Percentiles rank a stretch among this genome's conserved stretches.
These are phyloP conservation scores for Musa itinerans DNA, from an alignment of 176 grass and related monocot species.

Conservation along the genomic window DNA sequence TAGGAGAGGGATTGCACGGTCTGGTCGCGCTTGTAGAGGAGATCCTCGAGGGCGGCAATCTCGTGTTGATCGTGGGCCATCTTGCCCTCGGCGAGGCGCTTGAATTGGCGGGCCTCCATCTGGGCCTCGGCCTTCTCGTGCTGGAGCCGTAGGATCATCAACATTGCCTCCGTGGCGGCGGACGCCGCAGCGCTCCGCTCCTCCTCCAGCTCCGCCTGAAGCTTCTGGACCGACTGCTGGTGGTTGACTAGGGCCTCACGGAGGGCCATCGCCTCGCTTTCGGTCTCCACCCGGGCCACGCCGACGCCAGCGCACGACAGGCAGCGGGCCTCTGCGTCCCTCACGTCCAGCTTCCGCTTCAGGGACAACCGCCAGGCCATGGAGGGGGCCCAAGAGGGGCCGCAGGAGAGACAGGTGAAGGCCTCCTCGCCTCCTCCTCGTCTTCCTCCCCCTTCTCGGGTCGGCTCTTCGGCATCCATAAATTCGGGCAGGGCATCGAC, in stretches of 20 bases:
- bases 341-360: constrained; percentile 10
- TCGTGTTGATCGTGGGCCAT: constrained; percentile 47
- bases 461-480: not conserved
- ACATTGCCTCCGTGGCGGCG: constrained; percentile 67
- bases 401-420: constrained; percentile 3
- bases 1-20: constrained; percentile 23
- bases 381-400: not conserved
- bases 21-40: constrained; percentile 27
- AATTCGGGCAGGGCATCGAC: not conserved
- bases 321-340: not conserved
- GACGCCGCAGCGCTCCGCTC: constrained; percentile 52
- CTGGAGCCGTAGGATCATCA: constrained; percentile 85
- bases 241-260: constrained; percentile 31
- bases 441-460: not conserved
- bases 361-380: not conserved
- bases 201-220: constrained; percentile 60
- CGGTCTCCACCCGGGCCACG: constrained; percentile 21
- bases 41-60: constrained; percentile 34
- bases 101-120: constrained; percentile 72
- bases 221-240: constrained; percentile 20
- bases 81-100: constrained; percentile 54
- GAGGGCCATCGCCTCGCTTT: constrained; percentile 28
- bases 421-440: not conserved
- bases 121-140: constrained; percentile 63
- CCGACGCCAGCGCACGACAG: not conserved